Evolutionary conservation across 345 rosid genomes (phyloP), one percentile per base, ranked within the genome.

Genomic region (Citrus mangshanensis): DNA sequence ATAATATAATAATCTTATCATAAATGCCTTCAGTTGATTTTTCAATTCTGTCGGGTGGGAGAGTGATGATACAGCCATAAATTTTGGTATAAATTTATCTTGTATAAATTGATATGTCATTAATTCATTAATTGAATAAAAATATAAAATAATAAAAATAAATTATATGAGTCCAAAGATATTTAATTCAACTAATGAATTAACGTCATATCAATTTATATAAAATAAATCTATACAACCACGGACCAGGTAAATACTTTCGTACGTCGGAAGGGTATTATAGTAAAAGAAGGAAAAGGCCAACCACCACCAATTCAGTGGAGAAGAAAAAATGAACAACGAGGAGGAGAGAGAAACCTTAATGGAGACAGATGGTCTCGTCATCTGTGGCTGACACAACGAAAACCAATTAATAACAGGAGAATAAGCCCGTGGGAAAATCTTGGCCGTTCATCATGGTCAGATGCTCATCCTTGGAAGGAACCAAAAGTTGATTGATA

Each of bases 391-490:
- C 72, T 19, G 59, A 35, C 71, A 21, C 68, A 46, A 75, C 62
- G 69, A 24, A n/a, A 18, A 60, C 74, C 38, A 55, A 66, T 73
- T 71, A 78, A 59, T 38, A 8, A 10, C 49, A 76, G 6, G 18
- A 12, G 65, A 37, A 46, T 13, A 13, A 69, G 40, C 30, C 58
- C 18, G 27, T 56, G 30, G 46, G 60, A 8, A 24, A 70, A 86
- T 83, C 89, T 16, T 63, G 81, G 59, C 87, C 89, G 87, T 86
- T 73, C 84, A 75, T 76, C 60, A 59, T 8, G 65, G 72, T 2
- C 22, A 4, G 49, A 63, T 6, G 51, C 18, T 13, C 18, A 5
- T 34, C 35, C 35, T 34, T 13, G 16, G 18, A 6, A 18, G 1
- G 16, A 75, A 9, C 3, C 22, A 1, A 34, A 76, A 60, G 49